Evolutionary conservation across 2,329 filamentous ascomycete genomes (phyloP).

Genomic region (Aureobasidium pullulans): DNA sequence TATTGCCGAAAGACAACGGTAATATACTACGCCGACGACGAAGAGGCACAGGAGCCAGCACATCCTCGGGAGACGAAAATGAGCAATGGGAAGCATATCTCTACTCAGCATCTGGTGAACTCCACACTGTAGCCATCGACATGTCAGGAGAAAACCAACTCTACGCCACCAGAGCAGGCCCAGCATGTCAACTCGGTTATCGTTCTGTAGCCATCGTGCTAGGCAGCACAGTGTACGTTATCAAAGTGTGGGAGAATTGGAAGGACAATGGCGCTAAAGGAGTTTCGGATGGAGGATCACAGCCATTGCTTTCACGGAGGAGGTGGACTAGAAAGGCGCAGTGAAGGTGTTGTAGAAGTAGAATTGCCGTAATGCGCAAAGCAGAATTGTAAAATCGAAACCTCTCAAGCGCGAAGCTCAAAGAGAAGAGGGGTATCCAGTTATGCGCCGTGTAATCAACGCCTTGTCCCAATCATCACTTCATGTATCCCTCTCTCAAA

Average conservation of each 20-base stretch:
- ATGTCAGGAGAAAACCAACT: conserved; percentile 9
- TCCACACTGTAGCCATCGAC: conserved; percentile 10
- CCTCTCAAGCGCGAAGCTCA: neutral
- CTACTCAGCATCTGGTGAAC: conserved; percentile 9
- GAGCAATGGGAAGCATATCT: conserved; percentile 49
- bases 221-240: conserved; percentile 12
- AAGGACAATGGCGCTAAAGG: conserved; percentile 5
- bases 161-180: conserved; percentile 11
- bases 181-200: conserved; percentile 4
- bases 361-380: neutral
- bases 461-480: neutral
- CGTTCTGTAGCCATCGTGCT: conserved; percentile 9
- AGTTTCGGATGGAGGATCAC: conserved; percentile 3
- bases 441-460: neutral
- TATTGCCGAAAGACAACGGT: conserved; percentile 12
- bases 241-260: conserved; percentile 8
- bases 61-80: conserved; percentile 1
- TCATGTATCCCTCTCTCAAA: neutral
- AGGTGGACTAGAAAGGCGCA: conserved; percentile 10
- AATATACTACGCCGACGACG: conserved; percentile 13
- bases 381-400: neutral
- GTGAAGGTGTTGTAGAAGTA: neutral
- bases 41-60: neutral
- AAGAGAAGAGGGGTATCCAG: neutral
- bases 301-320: conserved; percentile 2